Evolutionary conservation across 306 rosid genomes (phyloP).

Genomic region (Chamaecrista fasciculata): DNA sequence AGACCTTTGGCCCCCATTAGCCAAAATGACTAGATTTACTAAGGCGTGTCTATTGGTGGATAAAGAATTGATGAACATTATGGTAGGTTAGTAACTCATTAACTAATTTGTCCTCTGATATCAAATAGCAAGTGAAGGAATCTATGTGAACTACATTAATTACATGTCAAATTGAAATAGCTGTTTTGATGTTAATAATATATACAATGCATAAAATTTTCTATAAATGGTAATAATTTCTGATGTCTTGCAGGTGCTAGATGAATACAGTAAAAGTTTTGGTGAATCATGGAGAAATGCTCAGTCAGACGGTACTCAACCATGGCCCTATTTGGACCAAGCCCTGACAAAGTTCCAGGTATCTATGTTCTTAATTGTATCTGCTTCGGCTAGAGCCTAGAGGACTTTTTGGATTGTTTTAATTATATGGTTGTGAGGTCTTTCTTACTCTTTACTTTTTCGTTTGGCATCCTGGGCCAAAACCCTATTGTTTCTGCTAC

Average conservation of each 20-base stretch:
- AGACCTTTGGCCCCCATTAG: not conserved
- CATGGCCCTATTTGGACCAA: constrained; percentile 87
- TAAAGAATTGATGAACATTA: not conserved
- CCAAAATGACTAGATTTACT: not conserved
- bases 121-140: not conserved
- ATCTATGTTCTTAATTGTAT: constrained; percentile 9
- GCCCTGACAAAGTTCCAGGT: constrained; percentile 87
- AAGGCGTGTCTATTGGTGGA: not conserved
- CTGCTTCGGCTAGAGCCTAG: constrained; percentile 3
- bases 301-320: constrained; percentile 54
- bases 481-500: not conserved
- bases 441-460: constrained; percentile 6
- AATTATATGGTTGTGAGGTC: not conserved
- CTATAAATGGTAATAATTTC: not conserved
- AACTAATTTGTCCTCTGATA: not conserved
- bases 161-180: not conserved
- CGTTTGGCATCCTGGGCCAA: not conserved
- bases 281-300: constrained; percentile 83
- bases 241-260: constrained; percentile 43
- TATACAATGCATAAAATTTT: not conserved
- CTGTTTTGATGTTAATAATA: not conserved
- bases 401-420: not conserved
- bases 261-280: constrained; percentile 73
- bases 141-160: not conserved
- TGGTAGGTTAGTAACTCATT: not conserved